These are phyloP conservation scores for Blastobotrys serpentis DNA, from an alignment of 1,139 yeast genomes.

Conservation along the genomic window DNA sequence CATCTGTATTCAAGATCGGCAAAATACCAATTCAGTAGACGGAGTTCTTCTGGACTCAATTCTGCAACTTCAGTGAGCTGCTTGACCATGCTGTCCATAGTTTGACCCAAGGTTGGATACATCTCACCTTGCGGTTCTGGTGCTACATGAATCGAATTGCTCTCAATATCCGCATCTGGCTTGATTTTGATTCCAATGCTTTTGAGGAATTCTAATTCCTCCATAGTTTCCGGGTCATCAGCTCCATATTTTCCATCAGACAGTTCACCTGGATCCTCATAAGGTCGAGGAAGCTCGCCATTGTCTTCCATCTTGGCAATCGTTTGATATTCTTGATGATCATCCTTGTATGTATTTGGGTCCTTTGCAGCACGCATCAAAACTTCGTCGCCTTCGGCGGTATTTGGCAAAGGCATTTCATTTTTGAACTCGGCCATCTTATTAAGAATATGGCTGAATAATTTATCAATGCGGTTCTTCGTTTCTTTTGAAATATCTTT, in stretches of 20 bases:
- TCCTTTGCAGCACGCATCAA: constrained; percentile 40
- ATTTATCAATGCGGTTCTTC: constrained; percentile 38
- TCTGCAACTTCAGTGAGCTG: constrained; percentile 37
- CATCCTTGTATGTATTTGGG: constrained; percentile 33
- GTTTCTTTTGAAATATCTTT: constrained; percentile 32
- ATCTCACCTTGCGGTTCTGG: constrained; percentile 41
- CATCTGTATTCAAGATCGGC: constrained; percentile 44
- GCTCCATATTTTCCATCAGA: constrained; percentile 23
- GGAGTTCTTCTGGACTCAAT: constrained; percentile 38
- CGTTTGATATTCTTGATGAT: constrained; percentile 34
- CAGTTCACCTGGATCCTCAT: constrained; percentile 34
- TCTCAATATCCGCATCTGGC: constrained; percentile 22
- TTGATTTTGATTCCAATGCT: constrained; percentile 34
- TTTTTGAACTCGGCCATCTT: constrained; percentile 39
- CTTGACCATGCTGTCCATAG: constrained; percentile 38
- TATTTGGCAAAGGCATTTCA: constrained; percentile 36
- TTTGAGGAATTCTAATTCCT: constrained; percentile 35
- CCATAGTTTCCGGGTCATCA: constrained; percentile 28
- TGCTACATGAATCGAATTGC: constrained; percentile 33
- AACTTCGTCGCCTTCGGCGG: constrained; percentile 41
- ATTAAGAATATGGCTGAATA: constrained; percentile 41
- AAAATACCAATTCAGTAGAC: constrained; percentile 43
- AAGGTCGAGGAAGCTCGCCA: constrained; percentile 34
- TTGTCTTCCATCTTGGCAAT: constrained; percentile 39
- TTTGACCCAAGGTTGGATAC: constrained; percentile 41